Evolutionary conservation across 345 rosid species (phyloP), one percentile per base, ranked within the genome.

Genomic region (Pistacia vera): DNA sequence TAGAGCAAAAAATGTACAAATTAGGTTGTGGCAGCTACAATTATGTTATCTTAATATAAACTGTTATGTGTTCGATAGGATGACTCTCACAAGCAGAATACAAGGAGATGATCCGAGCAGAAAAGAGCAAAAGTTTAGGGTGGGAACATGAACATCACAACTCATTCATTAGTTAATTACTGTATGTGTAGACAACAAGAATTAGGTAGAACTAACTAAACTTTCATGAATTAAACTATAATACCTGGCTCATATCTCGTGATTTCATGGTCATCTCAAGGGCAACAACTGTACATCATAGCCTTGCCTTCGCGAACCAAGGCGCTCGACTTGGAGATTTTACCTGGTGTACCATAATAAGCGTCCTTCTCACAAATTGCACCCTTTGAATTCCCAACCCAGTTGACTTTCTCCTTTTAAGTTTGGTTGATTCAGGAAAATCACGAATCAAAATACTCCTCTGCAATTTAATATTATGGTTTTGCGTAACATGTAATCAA

Each of bases 131-230:
- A 54, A 4, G 17, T 10, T 35, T 10, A 17, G 17, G 73, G 33
- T 30, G 33, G 33, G 33, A 30, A 30, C 33, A 1, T 2, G 2
- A 30, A 30, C 33, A 30, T 30, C 33, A 30, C 33, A 30, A 30
- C 33, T 30, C 33, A 30, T 30, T 30, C 33, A 30, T 30, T 30
- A 9, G 20, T 20, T 18, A 36, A 57, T 33, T 54, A 71, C 22
- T 22, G 22, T 5, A 18, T 46, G 28, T 1, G 1, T 38, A 17
- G 13, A 8, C 33, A 14, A 46, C 35, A 25, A 35, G 62, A 61
- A 30, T 80, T 77, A 77, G 79, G 81, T 79, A 16, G 77, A 80
- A 62, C 65, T 41, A 78, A 74, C 75, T 49, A 13, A 46, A 30
- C 33, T 30, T 30, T 67, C 70, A 64, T 22, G 22, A 22, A 22